Conservation (phyloP, 345 rosid species). For the Linum trigynum region DNA sequence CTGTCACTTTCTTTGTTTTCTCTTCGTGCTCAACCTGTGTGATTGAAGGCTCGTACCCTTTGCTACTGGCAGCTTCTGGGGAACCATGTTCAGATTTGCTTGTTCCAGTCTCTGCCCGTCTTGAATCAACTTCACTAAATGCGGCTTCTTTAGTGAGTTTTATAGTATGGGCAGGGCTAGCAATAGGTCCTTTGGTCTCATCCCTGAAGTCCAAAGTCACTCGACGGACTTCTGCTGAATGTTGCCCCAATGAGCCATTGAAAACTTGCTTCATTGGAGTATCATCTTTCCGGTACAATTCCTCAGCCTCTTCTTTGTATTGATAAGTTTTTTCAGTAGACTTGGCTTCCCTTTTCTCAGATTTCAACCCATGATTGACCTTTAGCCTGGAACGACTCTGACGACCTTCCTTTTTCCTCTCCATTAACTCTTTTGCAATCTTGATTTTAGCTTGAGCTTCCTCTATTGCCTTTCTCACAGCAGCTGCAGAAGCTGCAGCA, state of each 20-base stretch:
- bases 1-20: slow-evolving; percentile 25
- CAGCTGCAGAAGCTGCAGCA: slow-evolving; percentile 88
- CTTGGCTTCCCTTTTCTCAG: slow-evolving; percentile 23
- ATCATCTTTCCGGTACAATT: slow-evolving; percentile 15
- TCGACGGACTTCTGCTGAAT: slow-evolving; percentile 14
- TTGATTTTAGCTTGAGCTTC: slow-evolving; percentile 73
- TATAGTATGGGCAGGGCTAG: slow-evolving; percentile 18
- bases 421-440: slow-evolving; percentile 70
- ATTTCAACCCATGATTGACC: slow-evolving; percentile 25
- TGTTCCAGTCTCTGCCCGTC: slow-evolving; percentile 28
- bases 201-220: slow-evolving; percentile 17
- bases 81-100: slow-evolving; percentile 19
- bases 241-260: slow-evolving; percentile 9
- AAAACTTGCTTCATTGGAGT: slow-evolving; percentile 18
- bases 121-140: slow-evolving; percentile 21
- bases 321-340: slow-evolving; percentile 26
- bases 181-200: slow-evolving; percentile 11
- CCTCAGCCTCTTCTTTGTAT: slow-evolving; percentile 25
- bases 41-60: background rate
- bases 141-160: slow-evolving; percentile 15
- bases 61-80: slow-evolving; percentile 9
- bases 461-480: slow-evolving; percentile 73
- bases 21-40: slow-evolving; percentile 26
- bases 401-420: slow-evolving; percentile 49
- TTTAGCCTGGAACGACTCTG: slow-evolving; percentile 31